phyloP scores from a whole-genome alignment of 805 yeast genomes.

The Metschnikowia continentalis region DNA sequence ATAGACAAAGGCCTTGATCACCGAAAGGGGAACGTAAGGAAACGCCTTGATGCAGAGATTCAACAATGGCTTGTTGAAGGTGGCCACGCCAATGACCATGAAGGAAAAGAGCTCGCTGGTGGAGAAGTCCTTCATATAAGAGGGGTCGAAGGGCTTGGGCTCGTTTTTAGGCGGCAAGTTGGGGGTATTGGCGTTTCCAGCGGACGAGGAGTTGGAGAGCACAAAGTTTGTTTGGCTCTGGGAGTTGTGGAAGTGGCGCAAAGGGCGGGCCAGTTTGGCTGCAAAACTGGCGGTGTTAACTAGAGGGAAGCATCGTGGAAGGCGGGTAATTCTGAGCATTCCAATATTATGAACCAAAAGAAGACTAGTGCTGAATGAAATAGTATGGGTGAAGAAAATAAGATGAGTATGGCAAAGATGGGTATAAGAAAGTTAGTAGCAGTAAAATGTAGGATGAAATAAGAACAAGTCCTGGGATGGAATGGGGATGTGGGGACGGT shows the following conservation, averaged over 20 bases:
- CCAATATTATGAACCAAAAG: neutral
- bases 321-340: slow-evolving; percentile 4
- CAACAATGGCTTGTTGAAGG: slow-evolving; percentile 59
- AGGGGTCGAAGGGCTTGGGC: slow-evolving; percentile 12
- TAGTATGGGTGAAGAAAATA: too few species aligned
- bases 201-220: slow-evolving; percentile 2
- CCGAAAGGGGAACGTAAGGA: slow-evolving; percentile 69
- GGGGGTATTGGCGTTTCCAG: slow-evolving; percentile 10
- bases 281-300: neutral
- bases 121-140: slow-evolving; percentile 42
- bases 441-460: neutral
- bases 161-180: slow-evolving; percentile 8
- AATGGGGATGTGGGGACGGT: neutral
- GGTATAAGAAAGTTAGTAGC: too few species aligned
- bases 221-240: slow-evolving; percentile 11
- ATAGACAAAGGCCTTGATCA: slow-evolving; percentile 71
- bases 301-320: slow-evolving; percentile 2
- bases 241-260: slow-evolving; percentile 14
- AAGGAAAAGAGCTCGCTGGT: slow-evolving; percentile 57
- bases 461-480: neutral
- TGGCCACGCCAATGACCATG: slow-evolving; percentile 65
- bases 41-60: slow-evolving; percentile 59
- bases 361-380: too few species aligned
- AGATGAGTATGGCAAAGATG: too few species aligned
- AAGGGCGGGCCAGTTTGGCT: neutral